These are phyloP conservation scores for Mycothermus thermophilus DNA, from an alignment of 495 filamentous ascomycete genomes.

Conservation along the genomic window DNA sequence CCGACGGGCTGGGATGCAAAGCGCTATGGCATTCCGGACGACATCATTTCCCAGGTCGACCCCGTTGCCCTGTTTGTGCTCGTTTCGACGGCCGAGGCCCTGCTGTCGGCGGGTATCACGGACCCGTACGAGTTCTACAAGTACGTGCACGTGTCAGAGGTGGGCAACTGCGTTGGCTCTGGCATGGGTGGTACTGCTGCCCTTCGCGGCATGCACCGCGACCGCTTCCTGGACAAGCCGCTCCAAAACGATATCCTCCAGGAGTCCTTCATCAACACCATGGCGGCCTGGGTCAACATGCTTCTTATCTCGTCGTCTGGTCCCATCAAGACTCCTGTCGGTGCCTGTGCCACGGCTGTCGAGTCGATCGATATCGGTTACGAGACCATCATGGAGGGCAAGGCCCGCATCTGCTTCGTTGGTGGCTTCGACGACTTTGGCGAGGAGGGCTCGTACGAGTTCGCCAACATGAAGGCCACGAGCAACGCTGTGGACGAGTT, in stretches of 20 bases:
- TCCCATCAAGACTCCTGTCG: conserved; percentile 96
- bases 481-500: conserved; percentile 95
- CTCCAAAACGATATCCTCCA: conserved; percentile 98
- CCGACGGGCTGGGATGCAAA: conserved; percentile 95
- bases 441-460: conserved; percentile 97
- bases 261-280: conserved; percentile 99
- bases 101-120: conserved; percentile 90
- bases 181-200: conserved; percentile 91
- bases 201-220: conserved; percentile 95
- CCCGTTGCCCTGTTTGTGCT: conserved; percentile 90
- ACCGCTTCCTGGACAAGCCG: conserved; percentile 92
- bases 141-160: conserved; percentile 95
- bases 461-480: conserved; percentile 99
- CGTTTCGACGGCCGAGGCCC: conserved; percentile 79
- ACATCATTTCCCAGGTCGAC: conserved; percentile 95
- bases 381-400: conserved; percentile 95
- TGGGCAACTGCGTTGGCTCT: conserved; percentile 96
- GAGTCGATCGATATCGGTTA: conserved; percentile 96
- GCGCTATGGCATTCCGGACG: conserved; percentile 88
- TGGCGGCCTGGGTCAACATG: conserved; percentile 99
- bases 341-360: conserved; percentile 92
- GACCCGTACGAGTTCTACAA: conserved; percentile 99
- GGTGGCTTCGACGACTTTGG: conserved; percentile 99
- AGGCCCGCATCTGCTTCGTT: conserved; percentile 91
- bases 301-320: conserved; percentile 89